These are phyloP conservation scores for Dysphania ambrosioides DNA, from an alignment of 148 eudicot genomes.

Conservation along the genomic window DNA sequence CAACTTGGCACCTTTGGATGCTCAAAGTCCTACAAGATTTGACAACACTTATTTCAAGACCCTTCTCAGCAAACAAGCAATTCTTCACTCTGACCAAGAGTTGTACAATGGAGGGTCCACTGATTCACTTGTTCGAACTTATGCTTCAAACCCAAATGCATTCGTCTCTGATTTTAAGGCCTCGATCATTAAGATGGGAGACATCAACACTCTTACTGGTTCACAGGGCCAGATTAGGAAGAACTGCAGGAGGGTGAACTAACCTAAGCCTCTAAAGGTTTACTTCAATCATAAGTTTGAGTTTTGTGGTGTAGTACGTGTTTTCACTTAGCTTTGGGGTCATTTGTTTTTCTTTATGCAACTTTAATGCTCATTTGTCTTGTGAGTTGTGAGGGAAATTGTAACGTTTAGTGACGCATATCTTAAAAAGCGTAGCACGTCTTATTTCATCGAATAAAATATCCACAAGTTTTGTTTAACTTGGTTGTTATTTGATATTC, in stretches of 20 bases:
- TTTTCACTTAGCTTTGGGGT: background rate
- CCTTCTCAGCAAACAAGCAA: slow-evolving; percentile 31
- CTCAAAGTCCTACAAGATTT: slow-evolving; percentile 35
- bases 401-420: background rate
- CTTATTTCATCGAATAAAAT: no score
- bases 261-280: background rate
- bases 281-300: background rate
- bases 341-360: background rate
- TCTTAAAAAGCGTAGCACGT: background rate
- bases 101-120: slow-evolving; percentile 42
- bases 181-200: slow-evolving; percentile 49
- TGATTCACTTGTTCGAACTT: slow-evolving; percentile 28
- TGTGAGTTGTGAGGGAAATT: background rate
- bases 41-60: slow-evolving; percentile 37
- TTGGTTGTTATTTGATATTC: no score
- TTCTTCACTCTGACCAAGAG: slow-evolving; percentile 49
- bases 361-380: background rate
- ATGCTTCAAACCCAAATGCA: slow-evolving; percentile 27
- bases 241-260: slow-evolving; percentile 37
- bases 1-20: slow-evolving; percentile 41
- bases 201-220: slow-evolving; percentile 42
- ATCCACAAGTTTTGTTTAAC: no score
- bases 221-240: slow-evolving; percentile 44
- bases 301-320: background rate
- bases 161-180: slow-evolving; percentile 36